Percentiles rank a stretch among this genome's conserved stretches.
phyloP scores from a whole-genome alignment of 306 rosid species.

The Erythrophleum fordii region DNA sequence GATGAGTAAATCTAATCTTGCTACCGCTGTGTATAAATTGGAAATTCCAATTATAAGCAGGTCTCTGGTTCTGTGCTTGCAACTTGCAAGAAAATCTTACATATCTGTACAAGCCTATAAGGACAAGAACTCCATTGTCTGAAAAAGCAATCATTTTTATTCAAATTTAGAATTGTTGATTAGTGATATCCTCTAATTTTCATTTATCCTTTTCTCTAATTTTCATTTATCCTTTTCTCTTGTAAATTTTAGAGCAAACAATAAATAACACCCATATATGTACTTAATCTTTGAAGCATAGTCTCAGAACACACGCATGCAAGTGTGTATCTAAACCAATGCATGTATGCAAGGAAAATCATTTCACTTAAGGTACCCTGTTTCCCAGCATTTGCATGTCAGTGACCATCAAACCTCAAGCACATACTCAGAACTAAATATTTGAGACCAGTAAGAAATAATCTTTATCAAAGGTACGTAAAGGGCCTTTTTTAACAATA shows the following conservation, averaged over 20 bases:
- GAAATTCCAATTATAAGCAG: not conserved
- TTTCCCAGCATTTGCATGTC: not conserved
- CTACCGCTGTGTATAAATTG: not conserved
- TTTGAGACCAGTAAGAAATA: not conserved
- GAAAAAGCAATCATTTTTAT: too few species aligned
- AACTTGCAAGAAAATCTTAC: not conserved
- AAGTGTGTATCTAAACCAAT: not conserved
- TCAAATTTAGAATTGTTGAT: not conserved
- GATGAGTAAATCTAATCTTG: slow-evolving; percentile 3
- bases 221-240: not conserved
- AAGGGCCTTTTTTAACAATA: slow-evolving; percentile 12
- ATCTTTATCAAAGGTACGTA: not conserved
- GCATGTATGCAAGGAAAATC: not conserved
- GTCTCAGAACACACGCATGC: not conserved
- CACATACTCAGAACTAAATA: not conserved
- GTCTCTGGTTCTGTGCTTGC: not conserved
- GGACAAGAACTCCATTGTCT: not conserved
- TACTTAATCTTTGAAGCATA: not conserved
- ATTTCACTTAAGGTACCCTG: slow-evolving; percentile 1
- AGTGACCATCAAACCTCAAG: not conserved
- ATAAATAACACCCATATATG: not conserved
- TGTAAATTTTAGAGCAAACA: not conserved
- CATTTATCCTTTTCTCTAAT: too few species aligned
- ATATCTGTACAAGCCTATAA: not conserved
- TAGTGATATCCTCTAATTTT: not conserved